Base-by-base conservation (phyloP, 192 early-diverging fungal genomes). In the Coemansia biformis region DNA sequence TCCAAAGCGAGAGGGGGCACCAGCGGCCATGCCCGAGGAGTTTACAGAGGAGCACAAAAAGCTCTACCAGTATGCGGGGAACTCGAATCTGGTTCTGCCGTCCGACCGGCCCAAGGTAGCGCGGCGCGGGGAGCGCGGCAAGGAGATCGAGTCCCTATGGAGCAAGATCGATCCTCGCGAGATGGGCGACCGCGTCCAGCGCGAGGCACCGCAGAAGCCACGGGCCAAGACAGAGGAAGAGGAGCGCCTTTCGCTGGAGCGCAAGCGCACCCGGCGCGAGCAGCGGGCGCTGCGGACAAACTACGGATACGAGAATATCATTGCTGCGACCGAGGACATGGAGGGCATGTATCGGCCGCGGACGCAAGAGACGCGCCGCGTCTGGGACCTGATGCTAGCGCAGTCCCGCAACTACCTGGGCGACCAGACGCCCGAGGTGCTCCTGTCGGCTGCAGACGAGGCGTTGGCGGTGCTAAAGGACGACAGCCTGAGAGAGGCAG, bases 81-180 rank as follows among this genome's bases (percentile, higher is more conserved):
- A 90, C 66, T 85, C 91, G n/a, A 99, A 94, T 79, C 78, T 97
- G 48, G 96, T 99, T 4, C 82, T 97, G 22, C 87, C 91, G 30
- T 87, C 91, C 13, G 90, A 95, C 65, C 80, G 96, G 17, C 80
- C 85, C 38, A 77, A 78, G 14, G 68, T 85, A 38, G 82, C 85
- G 28, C 85, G 91, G 22, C 81, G 93, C 33, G 86, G 88, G 66
- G 92, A 98, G 56, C 91, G 92, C 14, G 91, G 87, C 28, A 94
- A 93, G n/a, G 95, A 98, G 54, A 82, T 90, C 33, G 94, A 94
- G 67, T 83, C 91, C 5, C 77, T 99, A 16, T 86, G 81, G 74
- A 95, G 93, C 23, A 78, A 82, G 30, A 85, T 99, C 13, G 81
- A 90, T 66, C 72, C 81, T 2, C 86, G 84, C 52, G 78, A 86